Conservation (phyloP, 257 asterid genomes). For the Solanum chmielewskii region DNA sequence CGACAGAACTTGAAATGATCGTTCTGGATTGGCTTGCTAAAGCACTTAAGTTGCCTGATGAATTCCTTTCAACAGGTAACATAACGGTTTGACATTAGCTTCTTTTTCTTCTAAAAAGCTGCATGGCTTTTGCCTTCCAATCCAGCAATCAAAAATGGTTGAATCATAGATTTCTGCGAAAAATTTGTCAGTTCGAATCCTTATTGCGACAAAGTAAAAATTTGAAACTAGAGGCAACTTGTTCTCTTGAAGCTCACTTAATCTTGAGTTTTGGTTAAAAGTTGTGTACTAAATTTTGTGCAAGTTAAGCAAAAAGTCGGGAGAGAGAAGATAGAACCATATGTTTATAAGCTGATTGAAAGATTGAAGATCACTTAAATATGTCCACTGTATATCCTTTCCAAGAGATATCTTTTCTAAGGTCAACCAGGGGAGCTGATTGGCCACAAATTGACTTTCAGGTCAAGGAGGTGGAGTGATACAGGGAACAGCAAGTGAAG, state of each 20-base stretch:
- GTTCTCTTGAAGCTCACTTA: background rate
- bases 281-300: background rate
- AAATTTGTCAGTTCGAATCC: background rate
- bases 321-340: background rate
- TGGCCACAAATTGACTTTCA: constrained; percentile 14
- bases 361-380: background rate
- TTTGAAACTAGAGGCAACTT: background rate
- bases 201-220: background rate
- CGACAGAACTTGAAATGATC: constrained; percentile 90
- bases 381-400: background rate
- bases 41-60: constrained; percentile 65
- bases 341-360: background rate
- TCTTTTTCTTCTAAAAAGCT: background rate
- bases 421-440: background rate
- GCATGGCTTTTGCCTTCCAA: background rate
- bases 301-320: background rate
- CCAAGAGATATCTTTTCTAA: background rate
- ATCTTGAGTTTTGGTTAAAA: background rate
- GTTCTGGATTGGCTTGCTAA: constrained; percentile 93
- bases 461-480: constrained; percentile 93
- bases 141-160: background rate
- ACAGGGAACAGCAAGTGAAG: constrained; percentile 95
- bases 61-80: constrained; percentile 62
- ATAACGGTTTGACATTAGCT: background rate
- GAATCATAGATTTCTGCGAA: background rate